Conservation (phyloP, 106 monocot species). For the Platanthera guangdongensis region DNA sequence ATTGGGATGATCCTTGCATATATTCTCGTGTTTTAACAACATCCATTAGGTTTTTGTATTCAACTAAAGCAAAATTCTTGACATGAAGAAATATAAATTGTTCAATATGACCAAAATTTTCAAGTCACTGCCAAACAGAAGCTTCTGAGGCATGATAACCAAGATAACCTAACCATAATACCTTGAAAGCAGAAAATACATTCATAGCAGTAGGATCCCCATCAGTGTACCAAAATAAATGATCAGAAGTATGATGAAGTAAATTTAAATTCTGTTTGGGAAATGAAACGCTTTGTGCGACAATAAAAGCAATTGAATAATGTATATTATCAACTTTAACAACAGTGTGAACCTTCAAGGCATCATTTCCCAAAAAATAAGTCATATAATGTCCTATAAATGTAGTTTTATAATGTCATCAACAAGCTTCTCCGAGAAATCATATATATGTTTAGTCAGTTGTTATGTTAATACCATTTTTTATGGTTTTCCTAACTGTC, state of each 20-base stretch:
- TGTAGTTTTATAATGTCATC: too few species aligned
- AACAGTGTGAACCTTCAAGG: not conserved
- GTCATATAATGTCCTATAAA: too few species aligned
- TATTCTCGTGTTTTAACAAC: conserved; percentile 75
- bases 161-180: conserved; percentile 73
- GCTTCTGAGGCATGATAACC: conserved; percentile 58
- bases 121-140: conserved; percentile 54
- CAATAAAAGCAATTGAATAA: conserved; percentile 9
- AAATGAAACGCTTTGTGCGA: conserved; percentile 14
- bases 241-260: conserved; percentile 21
- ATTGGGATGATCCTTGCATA: conserved; percentile 81
- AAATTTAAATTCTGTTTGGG: conserved; percentile 20
- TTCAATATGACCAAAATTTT: conserved; percentile 80
- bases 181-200: conserved; percentile 66
- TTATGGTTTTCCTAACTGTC: too few species aligned
- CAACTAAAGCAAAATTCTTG: conserved; percentile 70
- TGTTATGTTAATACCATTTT: too few species aligned
- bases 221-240: conserved; percentile 53
- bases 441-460: too few species aligned
- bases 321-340: conserved; percentile 13
- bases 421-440: too few species aligned
- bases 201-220: conserved; percentile 62
- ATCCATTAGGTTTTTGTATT: conserved; percentile 75
- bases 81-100: conserved; percentile 39
- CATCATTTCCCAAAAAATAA: too few species aligned